Evolutionary conservation across 2,329 filamentous ascomycete genomes (phyloP), one percentile per base, ranked within the genome.

Genomic region (Calonectria leucothoes): DNA sequence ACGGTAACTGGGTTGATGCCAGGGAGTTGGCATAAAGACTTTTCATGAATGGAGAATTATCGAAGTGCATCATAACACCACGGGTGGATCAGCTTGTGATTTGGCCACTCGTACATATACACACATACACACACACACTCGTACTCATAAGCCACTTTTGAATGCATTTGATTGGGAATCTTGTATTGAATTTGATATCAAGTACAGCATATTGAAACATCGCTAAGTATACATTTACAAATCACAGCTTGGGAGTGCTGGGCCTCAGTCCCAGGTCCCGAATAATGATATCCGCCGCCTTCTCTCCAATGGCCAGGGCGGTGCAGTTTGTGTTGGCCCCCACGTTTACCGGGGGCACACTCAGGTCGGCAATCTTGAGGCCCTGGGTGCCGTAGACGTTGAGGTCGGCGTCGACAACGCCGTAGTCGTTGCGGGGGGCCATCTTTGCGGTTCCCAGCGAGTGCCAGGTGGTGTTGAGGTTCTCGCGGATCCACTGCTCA

Each of bases 291-390:
- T 85, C 84, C 0, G 85, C 85, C 3, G 83, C 86, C 79, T 85
- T 87, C 82, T 90, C 88, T 2, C 88, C 88, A 37, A 90, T 80
- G 20, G 86, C 71, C 20, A 89, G 78, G 0, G 88, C 88, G 1
- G 86, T 87, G 48, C 86, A 87, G 57, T 87, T 86, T 1, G 88
- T 89, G 71, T 90, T 90, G 0, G 84, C 85, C 1, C 81, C 86
- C 1, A 89, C 84, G 15, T 88, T 88, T 29, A 73, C 65, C 0
- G 85, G 84, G 6, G 79, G 75, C 1, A 86, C 78, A 71, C 84
- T 84, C 72, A 86, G 52, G 57, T 87, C 84, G 2, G 83, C 86
- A 45, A 88, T 70, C 80, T 87, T 87, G 15, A 88, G 77, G 0
- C 82, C 79, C 73, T 84, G 74, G 0, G 85, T 82, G 0, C 87